Percentiles rank a stretch among this genome's conserved stretches.
phyloP scores from a whole-genome alignment of 192 early-diverging fungal species.

The Backusella morwellensis region DNA sequence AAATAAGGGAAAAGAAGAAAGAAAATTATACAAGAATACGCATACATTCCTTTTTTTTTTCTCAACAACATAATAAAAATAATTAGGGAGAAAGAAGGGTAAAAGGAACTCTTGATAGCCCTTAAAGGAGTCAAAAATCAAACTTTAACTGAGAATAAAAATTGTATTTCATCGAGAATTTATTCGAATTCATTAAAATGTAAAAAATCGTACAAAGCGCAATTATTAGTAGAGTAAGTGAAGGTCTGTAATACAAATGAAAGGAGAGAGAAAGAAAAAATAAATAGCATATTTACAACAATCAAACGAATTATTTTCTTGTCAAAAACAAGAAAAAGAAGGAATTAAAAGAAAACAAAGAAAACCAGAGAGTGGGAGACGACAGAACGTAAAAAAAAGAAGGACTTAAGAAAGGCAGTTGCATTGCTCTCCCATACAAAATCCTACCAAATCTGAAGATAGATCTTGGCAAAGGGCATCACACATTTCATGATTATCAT shows the following conservation, averaged over 20 bases:
- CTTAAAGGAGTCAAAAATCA: slow-evolving; percentile 3
- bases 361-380: background rate
- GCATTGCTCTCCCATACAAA: slow-evolving; percentile 15
- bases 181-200: background rate
- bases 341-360: background rate
- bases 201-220: background rate
- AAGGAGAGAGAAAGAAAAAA: background rate
- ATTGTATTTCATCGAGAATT: background rate
- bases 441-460: slow-evolving; percentile 5
- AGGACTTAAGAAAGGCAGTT: slow-evolving; percentile 5
- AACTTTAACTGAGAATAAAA: background rate
- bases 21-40: background rate
- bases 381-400: background rate
- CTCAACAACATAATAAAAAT: background rate
- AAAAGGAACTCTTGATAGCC: background rate
- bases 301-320: background rate
- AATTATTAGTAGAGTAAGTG: background rate
- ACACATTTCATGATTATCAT: slow-evolving; percentile 17
- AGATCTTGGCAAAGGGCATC: slow-evolving; percentile 17
- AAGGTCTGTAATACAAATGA: background rate
- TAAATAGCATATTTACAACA: background rate
- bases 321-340: background rate
- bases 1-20: background rate
- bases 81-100: background rate
- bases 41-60: background rate